Base-by-base conservation (phyloP, 2,329 filamentous ascomycete genomes). In the Aspergillus pseudoglaucus region DNA sequence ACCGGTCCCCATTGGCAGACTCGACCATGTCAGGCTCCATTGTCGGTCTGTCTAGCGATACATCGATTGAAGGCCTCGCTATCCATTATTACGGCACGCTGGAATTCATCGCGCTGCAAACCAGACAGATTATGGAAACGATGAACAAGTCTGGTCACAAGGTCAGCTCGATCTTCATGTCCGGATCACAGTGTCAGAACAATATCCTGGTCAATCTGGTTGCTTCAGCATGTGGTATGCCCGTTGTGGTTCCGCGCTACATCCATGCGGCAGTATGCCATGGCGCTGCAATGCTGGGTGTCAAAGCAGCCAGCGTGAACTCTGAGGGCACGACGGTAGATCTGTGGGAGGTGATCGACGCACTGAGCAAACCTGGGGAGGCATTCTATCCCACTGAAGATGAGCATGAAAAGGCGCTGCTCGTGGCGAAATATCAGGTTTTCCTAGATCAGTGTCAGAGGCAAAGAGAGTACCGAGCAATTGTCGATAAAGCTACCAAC, bases 101-200 rank as follows among this genome's bases (percentile, higher is more conserved):
- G 83, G 90, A 97, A 73, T 96, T 95, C 71, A 96, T 97, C 61
- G 90, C 90, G 33, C 81, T 96, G 68, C 90, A 97, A 72, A 96
- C 91, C 1, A 84, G 87, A 48, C 90, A 97, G 70, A 97, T 97
- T 62, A 79, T 96, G 55, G 85, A 91, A 60, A 79, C 84, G 33
- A 95, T 96, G 89, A 96, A 96, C 76, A 75, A 78, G 39, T 76
- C 87, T 1, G 90, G 90, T 10, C 90, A 96, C 72, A 75, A 81
- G 57, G 90, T 96, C 66, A 82, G 78, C 46, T 89, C 84, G 55
- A 94, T 96, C 71, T 96, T 95, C 81, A 96, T 96, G 90, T 94
- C 88, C 8, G 90, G 90, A 50, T 91, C 87, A 12, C 90, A 95
- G 68, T 95, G 90, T 75, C 89, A 95, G 71, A 96, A 96, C 68